Base-by-base conservation (phyloP, 2,329 filamentous ascomycete species). In the Ceratocystis cacaofunesta region DNA sequence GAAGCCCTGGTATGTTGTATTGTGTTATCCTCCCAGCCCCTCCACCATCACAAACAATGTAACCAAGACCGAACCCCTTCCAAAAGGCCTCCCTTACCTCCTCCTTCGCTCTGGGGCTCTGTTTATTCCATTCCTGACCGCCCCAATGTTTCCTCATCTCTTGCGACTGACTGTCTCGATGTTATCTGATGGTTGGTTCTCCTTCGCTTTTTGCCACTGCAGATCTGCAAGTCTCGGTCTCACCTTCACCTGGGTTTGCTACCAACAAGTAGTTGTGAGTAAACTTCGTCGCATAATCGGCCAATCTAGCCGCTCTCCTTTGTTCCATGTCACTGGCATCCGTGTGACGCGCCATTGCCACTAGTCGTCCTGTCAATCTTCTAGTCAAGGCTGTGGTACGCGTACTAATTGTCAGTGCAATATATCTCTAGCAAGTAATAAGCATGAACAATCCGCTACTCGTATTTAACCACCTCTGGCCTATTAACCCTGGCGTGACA, bases 131-230 rank as follows among this genome's bases (percentile, higher is more conserved):
- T 36, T 58, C 55, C 17, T 58, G 25, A 58, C 55, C 55, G 55
- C 55, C 32, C 17, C 55, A 36, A 36, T 25, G 55, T 36, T 36
- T 58, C 4, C 52, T 55, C 52, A 1, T 58, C 22, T 32, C 52
- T 30, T 32, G 52, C 22, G 52, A 32, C 30, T 15, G 52, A 32
- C 30, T 15, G 15, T 57, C 15, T 32, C 3, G 46, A 12, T 5
- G 7, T 58, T 58, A 32, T 36, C n/a, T 36, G 17, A 8, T 22
- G 25, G 3, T 57, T 28, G 52, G 25, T 28, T 32, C 55, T 32
- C 55, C 6, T 58, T 30, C 28, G 28, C 28, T 22, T 58, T 58
- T 58, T 58, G 55, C 55, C 55, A 58, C 55, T 58, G 55, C 55
- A 58, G 55, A 58, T 58, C 55, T 58, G 28, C 55, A 36, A 17